Evolutionary conservation across 306 rosid genomes (phyloP).

Genomic region (Glycine tomentella): DNA sequence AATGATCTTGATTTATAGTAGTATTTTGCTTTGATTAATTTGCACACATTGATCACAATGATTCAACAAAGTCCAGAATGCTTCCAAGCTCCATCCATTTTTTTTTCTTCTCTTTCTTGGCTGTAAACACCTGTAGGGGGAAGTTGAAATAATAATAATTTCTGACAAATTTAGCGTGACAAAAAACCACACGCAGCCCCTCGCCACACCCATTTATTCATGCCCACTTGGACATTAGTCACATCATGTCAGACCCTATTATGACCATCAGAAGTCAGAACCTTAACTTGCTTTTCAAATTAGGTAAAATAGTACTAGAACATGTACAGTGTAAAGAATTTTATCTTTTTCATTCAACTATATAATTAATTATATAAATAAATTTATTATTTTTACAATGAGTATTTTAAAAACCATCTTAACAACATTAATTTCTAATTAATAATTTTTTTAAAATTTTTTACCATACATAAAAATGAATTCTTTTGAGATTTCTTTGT

Average conservation of each 20-base stretch:
- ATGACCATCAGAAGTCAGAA: constrained; percentile 46
- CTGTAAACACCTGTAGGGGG: constrained; percentile 57
- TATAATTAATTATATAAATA: no score
- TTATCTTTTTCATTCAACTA: no score
- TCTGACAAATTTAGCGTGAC: constrained; percentile 53
- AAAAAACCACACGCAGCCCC: constrained; percentile 70
- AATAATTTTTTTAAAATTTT: no score
- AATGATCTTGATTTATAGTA: background rate
- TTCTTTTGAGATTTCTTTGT: background rate
- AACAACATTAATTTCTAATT: no score
- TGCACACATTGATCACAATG: background rate
- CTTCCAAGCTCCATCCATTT: background rate
- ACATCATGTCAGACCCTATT: constrained; percentile 70
- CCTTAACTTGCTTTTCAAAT: constrained; percentile 9
- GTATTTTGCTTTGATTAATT: background rate
- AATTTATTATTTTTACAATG: no score
- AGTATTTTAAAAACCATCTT: no score
- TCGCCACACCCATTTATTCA: constrained; percentile 77
- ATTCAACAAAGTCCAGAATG: background rate
- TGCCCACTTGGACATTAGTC: constrained; percentile 73
- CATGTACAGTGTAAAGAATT: no score
- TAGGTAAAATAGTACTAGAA: no score
- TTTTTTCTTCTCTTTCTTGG: constrained; percentile 34
- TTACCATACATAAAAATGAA: background rate
- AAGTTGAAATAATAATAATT: constrained; percentile 35